These are phyloP conservation scores for Candida mesenterica DNA, from an alignment of 1,139 yeast species.

Conservation along the genomic window DNA sequence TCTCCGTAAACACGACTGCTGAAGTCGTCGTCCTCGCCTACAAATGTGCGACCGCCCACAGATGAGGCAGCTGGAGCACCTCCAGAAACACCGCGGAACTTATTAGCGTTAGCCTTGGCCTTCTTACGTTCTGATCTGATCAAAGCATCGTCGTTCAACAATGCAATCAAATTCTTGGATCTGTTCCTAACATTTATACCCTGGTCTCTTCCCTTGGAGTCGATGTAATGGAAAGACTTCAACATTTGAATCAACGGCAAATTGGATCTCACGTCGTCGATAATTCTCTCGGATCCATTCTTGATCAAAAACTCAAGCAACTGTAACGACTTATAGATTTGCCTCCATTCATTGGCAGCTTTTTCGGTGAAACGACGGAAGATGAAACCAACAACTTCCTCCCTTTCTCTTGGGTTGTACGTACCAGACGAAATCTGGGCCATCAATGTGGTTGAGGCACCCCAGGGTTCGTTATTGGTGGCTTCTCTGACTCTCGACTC, in stretches of 20 bases:
- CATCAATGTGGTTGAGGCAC: constrained; percentile 92
- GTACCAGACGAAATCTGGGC: constrained; percentile 94
- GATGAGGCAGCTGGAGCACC: constrained; percentile 42
- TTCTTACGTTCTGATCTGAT: constrained; percentile 85
- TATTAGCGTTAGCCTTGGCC: constrained; percentile 80
- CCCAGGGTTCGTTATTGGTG: constrained; percentile 99
- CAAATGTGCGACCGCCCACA: constrained; percentile 37
- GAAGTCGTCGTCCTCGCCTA: constrained; percentile 51
- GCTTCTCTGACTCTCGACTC: constrained; percentile 97
- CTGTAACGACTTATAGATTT: constrained; percentile 90
- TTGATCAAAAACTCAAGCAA: constrained; percentile 85
- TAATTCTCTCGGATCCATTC: constrained; percentile 91
- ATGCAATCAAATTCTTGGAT: constrained; percentile 68
- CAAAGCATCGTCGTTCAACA: constrained; percentile 73
- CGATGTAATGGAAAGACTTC: constrained; percentile 90
- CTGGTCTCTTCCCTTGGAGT: constrained; percentile 92
- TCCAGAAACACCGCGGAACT: constrained; percentile 68
- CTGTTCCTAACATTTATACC: constrained; percentile 94
- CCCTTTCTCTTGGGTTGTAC: constrained; percentile 78
- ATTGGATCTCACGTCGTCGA: constrained; percentile 90
- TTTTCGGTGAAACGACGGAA: constrained; percentile 89
- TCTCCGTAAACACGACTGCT: constrained; percentile 69
- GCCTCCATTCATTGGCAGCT: constrained; percentile 97
- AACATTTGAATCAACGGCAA: constrained; percentile 81
- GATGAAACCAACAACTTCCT: constrained; percentile 69